phyloP scores from a whole-genome alignment of 148 eudicot genomes.

The Rhododendron henanense region DNA sequence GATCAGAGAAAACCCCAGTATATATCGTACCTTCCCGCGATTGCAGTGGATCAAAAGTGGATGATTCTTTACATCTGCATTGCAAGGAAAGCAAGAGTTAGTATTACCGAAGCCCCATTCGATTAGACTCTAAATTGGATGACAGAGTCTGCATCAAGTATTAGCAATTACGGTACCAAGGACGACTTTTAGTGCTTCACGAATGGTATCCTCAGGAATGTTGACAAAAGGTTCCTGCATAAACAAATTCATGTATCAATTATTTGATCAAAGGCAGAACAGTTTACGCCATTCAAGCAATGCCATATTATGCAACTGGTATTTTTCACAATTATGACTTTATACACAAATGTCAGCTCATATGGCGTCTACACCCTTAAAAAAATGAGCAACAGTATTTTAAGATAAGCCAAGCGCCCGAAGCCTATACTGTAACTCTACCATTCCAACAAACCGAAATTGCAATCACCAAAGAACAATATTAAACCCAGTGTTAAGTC shows the following conservation, averaged over 20 bases:
- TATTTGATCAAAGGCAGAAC: background rate
- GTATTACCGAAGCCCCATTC: background rate
- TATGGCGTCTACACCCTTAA: background rate
- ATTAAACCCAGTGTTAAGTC: background rate
- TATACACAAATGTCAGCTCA: background rate
- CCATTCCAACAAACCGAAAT: background rate
- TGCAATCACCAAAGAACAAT: background rate
- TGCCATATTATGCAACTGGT: background rate
- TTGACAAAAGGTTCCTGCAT: constrained; percentile 83
- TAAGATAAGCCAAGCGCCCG: background rate
- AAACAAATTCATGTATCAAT: background rate
- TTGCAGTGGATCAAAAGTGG: constrained; percentile 91
- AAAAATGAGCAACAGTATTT: background rate
- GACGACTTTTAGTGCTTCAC: constrained; percentile 66
- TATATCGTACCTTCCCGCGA: constrained; percentile 75
- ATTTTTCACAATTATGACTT: background rate
- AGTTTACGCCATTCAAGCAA: background rate
- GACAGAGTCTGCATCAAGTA: background rate
- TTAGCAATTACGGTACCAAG: constrained; percentile 38
- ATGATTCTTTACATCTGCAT: constrained; percentile 68
- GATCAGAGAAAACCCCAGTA: background rate
- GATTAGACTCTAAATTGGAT: background rate
- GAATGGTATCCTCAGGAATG: constrained; percentile 76
- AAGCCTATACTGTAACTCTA: background rate
- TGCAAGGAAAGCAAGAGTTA: background rate